Percentiles rank a stretch among this genome's conserved stretches.
phyloP scores from a whole-genome alignment of 2,329 filamentous ascomycete genomes.

The Arthrobotrys conoides region DNA sequence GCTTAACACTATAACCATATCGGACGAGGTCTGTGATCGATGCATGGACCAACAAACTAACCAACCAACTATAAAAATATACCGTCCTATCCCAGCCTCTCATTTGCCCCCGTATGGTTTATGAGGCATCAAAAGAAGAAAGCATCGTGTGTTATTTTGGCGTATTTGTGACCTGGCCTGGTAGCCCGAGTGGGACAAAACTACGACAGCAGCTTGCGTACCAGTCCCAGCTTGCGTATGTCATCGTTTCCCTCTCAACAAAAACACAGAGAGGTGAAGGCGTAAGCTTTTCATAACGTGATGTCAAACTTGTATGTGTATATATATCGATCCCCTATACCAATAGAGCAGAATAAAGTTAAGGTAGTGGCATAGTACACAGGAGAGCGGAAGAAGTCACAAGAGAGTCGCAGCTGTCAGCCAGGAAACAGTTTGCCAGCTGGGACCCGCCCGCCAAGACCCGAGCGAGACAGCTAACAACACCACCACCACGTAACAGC shows the following conservation, averaged over 20 bases:
- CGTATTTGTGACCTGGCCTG: conserved; percentile 3
- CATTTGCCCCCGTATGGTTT: neutral
- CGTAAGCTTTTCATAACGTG: neutral
- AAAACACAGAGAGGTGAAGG: neutral
- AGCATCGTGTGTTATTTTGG: neutral
- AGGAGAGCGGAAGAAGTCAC: neutral
- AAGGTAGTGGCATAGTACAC: no score
- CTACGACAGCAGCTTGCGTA: conserved; percentile 29
- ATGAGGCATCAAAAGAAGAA: neutral
- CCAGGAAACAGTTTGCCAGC: conserved; percentile 18
- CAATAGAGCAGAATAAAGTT: neutral
- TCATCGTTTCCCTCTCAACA: neutral
- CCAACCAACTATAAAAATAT: neutral
- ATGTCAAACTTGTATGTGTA: neutral
- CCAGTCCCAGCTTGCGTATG: conserved; percentile 4
- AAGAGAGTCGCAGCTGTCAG: conserved; percentile 18
- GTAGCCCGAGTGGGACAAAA: conserved; percentile 10
- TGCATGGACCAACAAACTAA: neutral
- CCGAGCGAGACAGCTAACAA: conserved; percentile 50
- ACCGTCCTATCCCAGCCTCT: neutral
- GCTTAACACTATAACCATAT: neutral
- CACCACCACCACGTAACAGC: conserved; percentile 39
- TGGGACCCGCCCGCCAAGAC: conserved; percentile 52
- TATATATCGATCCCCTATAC: neutral
- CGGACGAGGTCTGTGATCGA: neutral